Conservation (phyloP, 1,139 yeast genomes). For the Lodderomyces metapsilosis region DNA sequence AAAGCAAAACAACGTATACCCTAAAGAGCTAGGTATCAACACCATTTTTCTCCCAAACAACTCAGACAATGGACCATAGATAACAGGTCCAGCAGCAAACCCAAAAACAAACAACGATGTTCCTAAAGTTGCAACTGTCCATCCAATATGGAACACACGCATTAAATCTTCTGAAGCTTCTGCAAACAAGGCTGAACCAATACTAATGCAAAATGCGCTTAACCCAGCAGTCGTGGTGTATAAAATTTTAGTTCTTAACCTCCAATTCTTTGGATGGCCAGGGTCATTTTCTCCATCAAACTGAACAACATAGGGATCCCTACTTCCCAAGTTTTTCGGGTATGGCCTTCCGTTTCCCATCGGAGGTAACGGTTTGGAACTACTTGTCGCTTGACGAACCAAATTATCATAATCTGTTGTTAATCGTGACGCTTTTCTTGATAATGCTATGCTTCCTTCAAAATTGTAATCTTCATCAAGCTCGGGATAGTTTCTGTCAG, state of each 20-base stretch:
- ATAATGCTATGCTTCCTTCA: constrained; percentile 24
- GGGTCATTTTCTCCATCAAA: constrained; percentile 55
- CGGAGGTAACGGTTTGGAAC: constrained; percentile 24
- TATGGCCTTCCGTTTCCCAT: constrained; percentile 41
- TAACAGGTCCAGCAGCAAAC: constrained; percentile 43
- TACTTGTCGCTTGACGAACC: constrained; percentile 13
- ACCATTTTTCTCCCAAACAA: constrained; percentile 37
- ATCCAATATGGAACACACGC: constrained; percentile 32
- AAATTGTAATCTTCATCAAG: constrained; percentile 22
- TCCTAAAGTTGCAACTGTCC: constrained; percentile 34
- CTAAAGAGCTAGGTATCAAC: constrained; percentile 28
- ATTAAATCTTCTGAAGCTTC: constrained; percentile 24
- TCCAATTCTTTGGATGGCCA: constrained; percentile 48
- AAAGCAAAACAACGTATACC: constrained; percentile 35
- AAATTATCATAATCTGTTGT: constrained; percentile 33
- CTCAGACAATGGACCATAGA: constrained; percentile 45
- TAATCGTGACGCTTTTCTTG: constrained; percentile 28
- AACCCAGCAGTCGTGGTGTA: constrained; percentile 30
- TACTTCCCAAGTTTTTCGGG: constrained; percentile 36
- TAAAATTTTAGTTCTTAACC: constrained; percentile 27
- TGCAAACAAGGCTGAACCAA: constrained; percentile 44
- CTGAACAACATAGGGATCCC: constrained; percentile 35
- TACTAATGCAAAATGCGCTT: constrained; percentile 45
- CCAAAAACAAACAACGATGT: constrained; percentile 46
- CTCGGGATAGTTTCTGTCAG: background rate